A percentile compares a stretch with the other conserved stretches of the same genome.
Evolutionary conservation across 2,329 filamentous ascomycete genomes (phyloP).

Genomic region (Microcera coccophila): DNA sequence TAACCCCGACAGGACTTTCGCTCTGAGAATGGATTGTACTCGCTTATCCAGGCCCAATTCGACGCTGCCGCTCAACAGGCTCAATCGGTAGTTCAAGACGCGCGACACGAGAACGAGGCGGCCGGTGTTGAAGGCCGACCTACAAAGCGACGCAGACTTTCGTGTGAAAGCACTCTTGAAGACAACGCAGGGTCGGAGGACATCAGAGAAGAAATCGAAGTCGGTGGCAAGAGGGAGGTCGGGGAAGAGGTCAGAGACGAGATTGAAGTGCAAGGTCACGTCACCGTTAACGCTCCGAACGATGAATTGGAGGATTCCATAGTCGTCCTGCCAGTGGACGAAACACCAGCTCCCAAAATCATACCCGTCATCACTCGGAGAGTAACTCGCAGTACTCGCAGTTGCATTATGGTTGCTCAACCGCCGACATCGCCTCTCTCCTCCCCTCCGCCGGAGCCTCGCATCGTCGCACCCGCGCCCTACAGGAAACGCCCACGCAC

Average conservation of each 20-base stretch:
- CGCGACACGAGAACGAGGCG: conserved; percentile 18
- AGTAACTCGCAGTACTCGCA: conserved; percentile 16
- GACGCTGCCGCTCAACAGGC: conserved; percentile 46
- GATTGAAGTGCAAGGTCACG: not conserved
- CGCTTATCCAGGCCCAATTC: conserved; percentile 65
- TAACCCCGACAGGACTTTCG: conserved; percentile 58
- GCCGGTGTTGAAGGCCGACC: conserved; percentile 18
- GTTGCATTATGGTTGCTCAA: conserved; percentile 18
- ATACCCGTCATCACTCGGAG: conserved; percentile 4
- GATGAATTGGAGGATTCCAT: not conserved
- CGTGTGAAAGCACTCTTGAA: conserved; percentile 17
- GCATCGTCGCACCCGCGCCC: conserved; percentile 23
- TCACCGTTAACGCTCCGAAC: not conserved
- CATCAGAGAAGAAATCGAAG: conserved; percentile 23
- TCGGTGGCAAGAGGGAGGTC: conserved; percentile 10
- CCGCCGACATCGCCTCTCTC: conserved; percentile 35
- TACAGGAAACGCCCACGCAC: conserved; percentile 21
- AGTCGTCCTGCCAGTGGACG: not conserved
- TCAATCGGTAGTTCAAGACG: conserved; percentile 24
- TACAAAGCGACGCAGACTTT: conserved; percentile 34
- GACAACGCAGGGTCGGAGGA: conserved; percentile 8
- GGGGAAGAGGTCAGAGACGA: conserved; percentile 3
- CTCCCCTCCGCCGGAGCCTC: conserved; percentile 35
- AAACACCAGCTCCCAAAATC: not conserved
- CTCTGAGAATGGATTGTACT: conserved; percentile 68